Evolutionary conservation across 2,329 filamentous ascomycete species (phyloP), one percentile per base, ranked within the genome.

Genomic region (Botryotinia calthae): DNA sequence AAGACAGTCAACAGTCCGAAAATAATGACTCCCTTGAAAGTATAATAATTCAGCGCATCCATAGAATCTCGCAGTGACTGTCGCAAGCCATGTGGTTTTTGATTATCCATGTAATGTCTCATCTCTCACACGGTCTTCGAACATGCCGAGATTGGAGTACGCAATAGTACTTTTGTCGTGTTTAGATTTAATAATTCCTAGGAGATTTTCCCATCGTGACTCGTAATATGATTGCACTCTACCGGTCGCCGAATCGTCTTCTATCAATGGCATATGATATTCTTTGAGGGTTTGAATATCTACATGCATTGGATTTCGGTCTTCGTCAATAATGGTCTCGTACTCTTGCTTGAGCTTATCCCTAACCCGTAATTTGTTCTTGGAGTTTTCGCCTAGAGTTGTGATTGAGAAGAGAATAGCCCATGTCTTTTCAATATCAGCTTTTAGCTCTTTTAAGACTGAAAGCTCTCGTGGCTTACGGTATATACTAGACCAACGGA

Each of bases 341-440:
- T 46, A 64, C 62, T 46, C 42, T 25, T 64, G 40, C 31, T 64
- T 64, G 28, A 64, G 62, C 62, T 64, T 64, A 31, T 64, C 62
- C 42, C 40, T 64, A 20, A 64, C 31, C 42, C 20, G 42, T 12
- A 14, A 46, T 34, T 34, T 46, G 22, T 64, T 64, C 42, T 46
- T 46, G 7, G 61, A 46, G 4, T 63, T 44, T 9, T 63, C 61
- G 16, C 61, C 61, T 28, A 34, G 42, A 64, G 62, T 12, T 48
- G 40, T 31, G 12, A 64, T 64, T 2, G 42, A 46, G 62, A 64
- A 64, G 7, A 64, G 9, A 8, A 64, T 46, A 18, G 40, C 40
- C 62, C n/a, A 46, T 25, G 62, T 64, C 42, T 64, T 64, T 64
- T 48, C 62, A 34, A 48, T 65, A 65, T 34, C 62, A 25, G 42